Evolutionary conservation across 208 protist genomes (phyloP), one percentile per base, ranked within the genome.

Genomic region (Naegleria fowleri): DNA sequence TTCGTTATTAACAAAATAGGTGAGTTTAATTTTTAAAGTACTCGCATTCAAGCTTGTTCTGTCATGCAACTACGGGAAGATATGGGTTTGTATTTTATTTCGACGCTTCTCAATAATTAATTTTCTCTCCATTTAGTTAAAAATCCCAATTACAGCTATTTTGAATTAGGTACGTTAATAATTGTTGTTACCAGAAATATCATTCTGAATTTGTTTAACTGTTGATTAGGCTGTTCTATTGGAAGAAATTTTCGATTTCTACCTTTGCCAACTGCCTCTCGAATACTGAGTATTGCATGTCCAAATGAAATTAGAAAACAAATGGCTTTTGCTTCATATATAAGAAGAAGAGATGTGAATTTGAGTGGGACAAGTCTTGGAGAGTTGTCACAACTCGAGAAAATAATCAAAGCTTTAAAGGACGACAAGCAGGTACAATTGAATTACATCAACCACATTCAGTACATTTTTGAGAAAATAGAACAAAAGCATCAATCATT

Each of bases 1-100:
- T 89, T 89, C 67, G 86, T 89, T 0, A 89, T 89, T 40, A 89
- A 89, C n/a, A 89, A 89, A 25, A 87, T 55, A 52, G 84, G 22
- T 48, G 1, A 48, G 43, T 48, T 9, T 7, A n/a, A n/a, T n/a
- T n/a, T n/a, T n/a, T n/a, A n/a, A n/a, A n/a, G n/a, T n/a, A n/a
- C n/a, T n/a, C n/a, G n/a, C n/a, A n/a, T n/a, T n/a, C n/a, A n/a
- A n/a, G n/a, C n/a, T n/a, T n/a, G n/a, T n/a, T n/a, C n/a, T n/a
- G n/a, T n/a, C n/a, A n/a, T n/a, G n/a, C n/a, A n/a, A n/a, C n/a
- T n/a, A n/a, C n/a, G n/a, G n/a, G n/a, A n/a, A n/a, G n/a, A n/a
- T n/a, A n/a, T n/a, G n/a, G n/a, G n/a, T n/a, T n/a, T n/a, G n/a
- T n/a, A n/a, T n/a, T n/a, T n/a, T n/a, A n/a, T n/a, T n/a, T n/a